Conservation (phyloP, 1,139 yeast genomes). For the Suzukiozyma palmioleophila region DNA sequence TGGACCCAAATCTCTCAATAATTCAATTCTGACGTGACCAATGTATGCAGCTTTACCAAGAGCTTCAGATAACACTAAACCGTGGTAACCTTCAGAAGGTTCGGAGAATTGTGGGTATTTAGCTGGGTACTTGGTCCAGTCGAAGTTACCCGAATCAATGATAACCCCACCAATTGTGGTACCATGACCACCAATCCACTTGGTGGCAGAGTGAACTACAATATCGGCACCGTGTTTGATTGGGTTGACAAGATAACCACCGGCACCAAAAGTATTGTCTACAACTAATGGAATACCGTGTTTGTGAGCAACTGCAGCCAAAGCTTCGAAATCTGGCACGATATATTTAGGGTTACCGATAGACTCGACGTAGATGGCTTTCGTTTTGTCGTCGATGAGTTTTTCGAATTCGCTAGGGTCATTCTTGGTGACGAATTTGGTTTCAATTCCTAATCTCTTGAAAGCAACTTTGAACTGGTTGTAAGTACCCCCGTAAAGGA, state of each 20-base stretch:
- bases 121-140: slow-evolving; percentile 81
- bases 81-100: slow-evolving; percentile 94
- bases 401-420: slow-evolving; percentile 64
- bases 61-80: slow-evolving; percentile 74
- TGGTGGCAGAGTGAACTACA: slow-evolving; percentile 85
- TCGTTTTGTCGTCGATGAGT: slow-evolving; percentile 77
- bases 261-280: slow-evolving; percentile 97
- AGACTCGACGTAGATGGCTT: slow-evolving; percentile 84
- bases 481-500: slow-evolving; percentile 92
- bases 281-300: slow-evolving; percentile 90
- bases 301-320: slow-evolving; percentile 75
- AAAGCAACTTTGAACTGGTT: slow-evolving; percentile 92
- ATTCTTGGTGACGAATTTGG: slow-evolving; percentile 80
- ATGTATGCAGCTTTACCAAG: slow-evolving; percentile 78
- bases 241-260: slow-evolving; percentile 85
- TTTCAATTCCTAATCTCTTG: slow-evolving; percentile 80
- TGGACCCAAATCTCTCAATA: slow-evolving; percentile 91
- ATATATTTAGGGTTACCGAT: slow-evolving; percentile 94
- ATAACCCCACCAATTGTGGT: slow-evolving; percentile 92
- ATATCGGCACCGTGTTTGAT: slow-evolving; percentile 87
- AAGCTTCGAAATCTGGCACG: slow-evolving; percentile 83
- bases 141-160: slow-evolving; percentile 87
- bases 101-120: slow-evolving; percentile 86
- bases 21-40: slow-evolving; percentile 77
- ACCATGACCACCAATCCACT: slow-evolving; percentile 99